Conservation (phyloP, 805 yeast species). For the Tetrapisispora iriomotensis region DNA sequence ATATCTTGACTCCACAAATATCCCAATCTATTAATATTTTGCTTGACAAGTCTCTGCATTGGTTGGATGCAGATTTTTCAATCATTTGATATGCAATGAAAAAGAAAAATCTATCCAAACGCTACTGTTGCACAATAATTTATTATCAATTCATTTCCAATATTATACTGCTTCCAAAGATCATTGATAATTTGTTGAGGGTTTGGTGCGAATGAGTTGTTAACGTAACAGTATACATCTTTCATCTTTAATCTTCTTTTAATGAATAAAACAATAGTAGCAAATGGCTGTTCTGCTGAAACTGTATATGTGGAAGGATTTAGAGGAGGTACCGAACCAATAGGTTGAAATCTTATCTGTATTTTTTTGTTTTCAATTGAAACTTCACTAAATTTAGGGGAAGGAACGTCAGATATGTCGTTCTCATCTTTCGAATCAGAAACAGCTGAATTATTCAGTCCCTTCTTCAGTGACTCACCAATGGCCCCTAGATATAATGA, state of each 20-base stretch:
- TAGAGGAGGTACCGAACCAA: conserved; percentile 23
- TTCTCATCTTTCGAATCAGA: too few relatives aligned
- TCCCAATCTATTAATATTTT: too few relatives aligned
- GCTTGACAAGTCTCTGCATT: too few relatives aligned
- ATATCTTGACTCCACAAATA: too few relatives aligned
- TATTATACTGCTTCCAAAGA: conserved; percentile 25
- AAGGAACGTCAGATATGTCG: too few relatives aligned
- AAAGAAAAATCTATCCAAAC: conserved; percentile 19
- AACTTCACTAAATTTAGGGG: not conserved
- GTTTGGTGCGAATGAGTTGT: conserved; percentile 30
- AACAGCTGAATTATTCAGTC: conserved; percentile 6
- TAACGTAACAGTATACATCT: conserved; percentile 25
- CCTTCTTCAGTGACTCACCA: conserved; percentile 10
- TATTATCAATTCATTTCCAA: conserved; percentile 25
- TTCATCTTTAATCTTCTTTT: conserved; percentile 15
- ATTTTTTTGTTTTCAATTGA: conserved; percentile 8
- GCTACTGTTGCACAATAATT: conserved; percentile 30
- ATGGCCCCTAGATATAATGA: conserved; percentile 9
- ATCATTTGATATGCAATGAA: too few relatives aligned
- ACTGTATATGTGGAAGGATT: conserved; percentile 22
- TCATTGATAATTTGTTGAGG: conserved; percentile 28
- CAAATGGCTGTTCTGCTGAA: conserved; percentile 21
- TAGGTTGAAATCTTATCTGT: conserved; percentile 24
- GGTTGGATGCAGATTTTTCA: too few relatives aligned
- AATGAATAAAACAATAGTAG: conserved; percentile 18